phyloP scores from a whole-genome alignment of 2,329 filamentous ascomycete species.

The Graphilbum fragrans region DNA sequence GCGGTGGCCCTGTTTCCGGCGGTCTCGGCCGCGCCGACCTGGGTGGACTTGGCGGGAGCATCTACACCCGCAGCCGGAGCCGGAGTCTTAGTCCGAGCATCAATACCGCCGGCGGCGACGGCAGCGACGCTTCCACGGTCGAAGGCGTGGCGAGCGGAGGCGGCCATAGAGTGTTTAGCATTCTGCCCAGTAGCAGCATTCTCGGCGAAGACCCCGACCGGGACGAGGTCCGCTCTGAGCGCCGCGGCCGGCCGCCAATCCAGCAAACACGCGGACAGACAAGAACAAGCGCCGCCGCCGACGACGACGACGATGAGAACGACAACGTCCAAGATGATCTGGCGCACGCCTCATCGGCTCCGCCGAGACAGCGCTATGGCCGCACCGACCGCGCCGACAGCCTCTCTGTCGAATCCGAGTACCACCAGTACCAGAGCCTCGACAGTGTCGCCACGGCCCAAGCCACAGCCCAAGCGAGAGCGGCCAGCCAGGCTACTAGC shows the following conservation, averaged over 20 bases:
- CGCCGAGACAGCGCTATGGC: not conserved
- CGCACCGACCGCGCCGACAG: constrained; percentile 34
- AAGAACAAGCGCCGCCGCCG: not conserved
- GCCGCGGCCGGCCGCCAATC: constrained; percentile 4
- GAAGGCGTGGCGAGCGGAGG: constrained; percentile 5
- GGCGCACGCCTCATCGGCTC: too few relatives aligned
- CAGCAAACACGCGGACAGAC: constrained; percentile 11
- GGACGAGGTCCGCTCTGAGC: not conserved
- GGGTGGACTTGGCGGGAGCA: not conserved
- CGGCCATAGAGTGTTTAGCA: constrained; percentile 47
- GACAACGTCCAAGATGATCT: not conserved
- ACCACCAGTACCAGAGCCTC: constrained; percentile 40
- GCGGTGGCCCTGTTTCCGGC: not conserved
- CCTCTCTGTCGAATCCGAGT: constrained; percentile 33
- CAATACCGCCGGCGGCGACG: constrained; percentile 20
- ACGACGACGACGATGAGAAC: not conserved
- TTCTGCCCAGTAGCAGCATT: constrained; percentile 52
- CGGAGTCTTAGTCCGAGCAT: constrained; percentile 6
- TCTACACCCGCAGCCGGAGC: not conserved
- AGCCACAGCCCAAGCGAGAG: constrained; percentile 6
- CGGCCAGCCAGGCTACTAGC: constrained; percentile 30
- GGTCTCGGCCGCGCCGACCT: not conserved
- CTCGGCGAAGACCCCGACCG: constrained; percentile 30
- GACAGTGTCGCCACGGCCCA: constrained; percentile 24
- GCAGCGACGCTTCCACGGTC: constrained; percentile 18